Percentiles rank a stretch among this genome's conserved stretches.
Conservation (phyloP, 2,329 filamentous ascomycete genomes). For the Penicillium digitatum region DNA sequence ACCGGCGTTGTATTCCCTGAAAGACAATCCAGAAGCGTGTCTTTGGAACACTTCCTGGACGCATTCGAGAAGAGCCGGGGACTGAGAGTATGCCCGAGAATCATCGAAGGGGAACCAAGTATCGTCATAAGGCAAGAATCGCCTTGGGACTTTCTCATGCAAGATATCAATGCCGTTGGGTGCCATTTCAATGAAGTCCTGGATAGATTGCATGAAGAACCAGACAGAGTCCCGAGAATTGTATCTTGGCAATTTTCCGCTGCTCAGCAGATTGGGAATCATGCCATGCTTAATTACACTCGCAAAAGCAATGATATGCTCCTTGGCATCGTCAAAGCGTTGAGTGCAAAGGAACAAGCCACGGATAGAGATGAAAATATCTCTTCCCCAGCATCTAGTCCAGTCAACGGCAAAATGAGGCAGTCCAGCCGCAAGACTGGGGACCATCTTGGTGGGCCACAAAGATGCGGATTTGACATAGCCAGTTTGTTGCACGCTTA, state of each 20-base stretch:
- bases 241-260: slow-evolving; percentile 81
- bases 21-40: slow-evolving; percentile 85
- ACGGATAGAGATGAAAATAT: slow-evolving; percentile 92
- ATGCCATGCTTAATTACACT: slow-evolving; percentile 97
- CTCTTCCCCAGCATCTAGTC: slow-evolving; percentile 95
- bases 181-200: slow-evolving; percentile 81
- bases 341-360: slow-evolving; percentile 89
- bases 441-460: slow-evolving; percentile 78
- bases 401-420: slow-evolving; percentile 92
- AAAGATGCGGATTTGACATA: slow-evolving; percentile 85
- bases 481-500: slow-evolving; percentile 86
- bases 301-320: slow-evolving; percentile 91
- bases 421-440: slow-evolving; percentile 83
- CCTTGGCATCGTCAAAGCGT: slow-evolving; percentile 79
- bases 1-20: slow-evolving; percentile 91
- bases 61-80: slow-evolving; percentile 79
- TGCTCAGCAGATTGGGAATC: slow-evolving; percentile 90
- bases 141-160: slow-evolving; percentile 70
- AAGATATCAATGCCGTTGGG: slow-evolving; percentile 72
- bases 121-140: slow-evolving; percentile 93
- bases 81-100: slow-evolving; percentile 74
- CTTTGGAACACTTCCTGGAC: slow-evolving; percentile 91
- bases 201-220: slow-evolving; percentile 96
- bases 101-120: slow-evolving; percentile 87
- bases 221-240: slow-evolving; percentile 95